Evolutionary conservation across 2,329 filamentous ascomycete genomes (phyloP), one percentile per base, ranked within the genome.

Genomic region (Fusarium torulosum): DNA sequence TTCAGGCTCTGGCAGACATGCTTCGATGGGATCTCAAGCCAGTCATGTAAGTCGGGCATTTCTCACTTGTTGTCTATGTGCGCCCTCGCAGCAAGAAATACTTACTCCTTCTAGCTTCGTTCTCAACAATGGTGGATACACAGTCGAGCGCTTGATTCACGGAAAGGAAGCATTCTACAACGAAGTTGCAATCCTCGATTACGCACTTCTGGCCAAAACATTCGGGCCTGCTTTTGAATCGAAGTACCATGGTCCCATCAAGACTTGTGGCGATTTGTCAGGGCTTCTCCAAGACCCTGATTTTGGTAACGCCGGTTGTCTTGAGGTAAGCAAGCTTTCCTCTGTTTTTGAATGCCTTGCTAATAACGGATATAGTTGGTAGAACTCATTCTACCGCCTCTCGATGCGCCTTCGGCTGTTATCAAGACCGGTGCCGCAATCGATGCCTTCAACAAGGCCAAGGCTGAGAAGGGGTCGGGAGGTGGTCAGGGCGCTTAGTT

Each of bases 341-440:
- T 2, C 17, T 15, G 9, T 7, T 9, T 4, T 7, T 33, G 21
- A 10, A 13, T 2, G 10, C 4, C 7, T 23, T 15, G 1, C 38
- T 51, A 14, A 56, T 20, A 3, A 7, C 5, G 5, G 6, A 3
- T 0, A 2, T 3, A 53, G 35, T n/a, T 56, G 20, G 21, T 42
- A 3, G 53, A 56, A 21, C 46, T 56, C 13, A 6, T 42, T 1
- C 19, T 53, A 1, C 27, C 27, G 6, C 25, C 45, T 21, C 46
- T 56, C 1, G 37, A 56, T n/a, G 46, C 27, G 20, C 46, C 46
- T 0, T 56, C 27, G 1, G 46, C 53, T 21, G 53, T 56, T 7
- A 56, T 53, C 21, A 56, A 53, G 21, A 53, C 46, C 5, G 46
- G 53, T 21, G 37, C 27, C 9, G 53, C 46, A 6, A 53, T 56